phyloP scores from a whole-genome alignment of 441 rosid species.

The Omphalea diandra region DNA sequence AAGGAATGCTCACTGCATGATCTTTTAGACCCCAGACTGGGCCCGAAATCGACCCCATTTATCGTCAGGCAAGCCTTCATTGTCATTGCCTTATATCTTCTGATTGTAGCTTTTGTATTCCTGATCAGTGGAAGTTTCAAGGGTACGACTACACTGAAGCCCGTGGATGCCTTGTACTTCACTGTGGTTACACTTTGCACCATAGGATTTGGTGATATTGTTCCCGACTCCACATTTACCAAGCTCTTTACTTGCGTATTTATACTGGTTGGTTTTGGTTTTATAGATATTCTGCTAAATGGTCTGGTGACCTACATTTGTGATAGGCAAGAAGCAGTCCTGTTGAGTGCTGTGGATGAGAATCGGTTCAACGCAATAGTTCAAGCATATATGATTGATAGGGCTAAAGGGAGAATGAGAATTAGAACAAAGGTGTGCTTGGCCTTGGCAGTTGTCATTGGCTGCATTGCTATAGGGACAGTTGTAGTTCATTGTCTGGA shows the following conservation, averaged over 20 bases:
- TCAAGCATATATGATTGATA: constrained; percentile 60
- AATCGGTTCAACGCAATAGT: constrained; percentile 39
- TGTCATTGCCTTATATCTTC: constrained; percentile 39
- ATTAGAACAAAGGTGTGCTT: constrained; percentile 54
- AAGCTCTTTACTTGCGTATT: constrained; percentile 57
- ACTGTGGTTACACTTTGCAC: constrained; percentile 69
- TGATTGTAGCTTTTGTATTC: constrained; percentile 37
- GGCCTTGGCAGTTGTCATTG: constrained; percentile 47
- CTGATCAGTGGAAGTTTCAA: constrained; percentile 39
- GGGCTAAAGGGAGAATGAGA: constrained; percentile 64
- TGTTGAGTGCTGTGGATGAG: constrained; percentile 56
- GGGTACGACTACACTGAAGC: constrained; percentile 39
- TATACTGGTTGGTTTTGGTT: constrained; percentile 60
- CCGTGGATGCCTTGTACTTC: constrained; percentile 63
- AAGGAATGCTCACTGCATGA: constrained; percentile 26
- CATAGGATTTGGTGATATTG: constrained; percentile 68
- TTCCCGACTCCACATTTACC: constrained; percentile 54
- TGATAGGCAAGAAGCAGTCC: constrained; percentile 57
- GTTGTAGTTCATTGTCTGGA: constrained; percentile 46
- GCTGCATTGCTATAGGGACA: constrained; percentile 53
- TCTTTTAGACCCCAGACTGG: constrained; percentile 26
- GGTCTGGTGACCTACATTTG: constrained; percentile 66
- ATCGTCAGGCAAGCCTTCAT: constrained; percentile 59
- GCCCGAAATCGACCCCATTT: constrained; percentile 34
- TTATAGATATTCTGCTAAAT: constrained; percentile 54